A percentile compares a stretch with the other conserved stretches of the same genome.
Conservation (phyloP, 1,284 basidiomycete genomes). For the Takashimella koratensis region DNA sequence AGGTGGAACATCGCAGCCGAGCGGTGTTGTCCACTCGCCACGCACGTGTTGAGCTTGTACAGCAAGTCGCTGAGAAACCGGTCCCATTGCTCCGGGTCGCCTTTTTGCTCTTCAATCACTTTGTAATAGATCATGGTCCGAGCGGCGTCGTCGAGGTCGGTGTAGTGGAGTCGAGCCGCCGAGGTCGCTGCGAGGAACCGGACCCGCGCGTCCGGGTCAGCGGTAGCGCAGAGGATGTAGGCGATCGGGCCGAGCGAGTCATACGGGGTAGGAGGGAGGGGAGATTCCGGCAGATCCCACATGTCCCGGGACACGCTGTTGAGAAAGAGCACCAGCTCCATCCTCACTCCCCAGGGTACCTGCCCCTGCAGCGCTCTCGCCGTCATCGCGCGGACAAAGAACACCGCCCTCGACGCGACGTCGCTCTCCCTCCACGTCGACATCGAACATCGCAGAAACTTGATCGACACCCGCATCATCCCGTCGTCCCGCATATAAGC, state of each 20-base stretch:
- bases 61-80: conserved; percentile 73
- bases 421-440: conserved; percentile 59
- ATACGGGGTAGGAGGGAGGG: conserved; percentile 14
- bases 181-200: conserved; percentile 70
- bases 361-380: conserved; percentile 51
- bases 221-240: conserved; percentile 57
- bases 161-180: conserved; percentile 52
- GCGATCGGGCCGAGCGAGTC: conserved; percentile 25
- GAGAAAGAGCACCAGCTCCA: conserved; percentile 63
- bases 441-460: conserved; percentile 65
- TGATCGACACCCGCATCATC: conserved; percentile 57
- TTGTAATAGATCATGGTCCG: conserved; percentile 27
- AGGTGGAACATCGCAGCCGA: conserved; percentile 84
- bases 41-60: conserved; percentile 75
- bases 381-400: conserved; percentile 58
- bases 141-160: conserved; percentile 15
- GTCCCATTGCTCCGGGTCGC: conserved; percentile 51
- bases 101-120: conserved; percentile 14
- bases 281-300: conserved; percentile 29
- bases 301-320: conserved; percentile 57
- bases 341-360: conserved; percentile 64
- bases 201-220: conserved; percentile 79
- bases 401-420: conserved; percentile 53
- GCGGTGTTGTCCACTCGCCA: conserved; percentile 73
- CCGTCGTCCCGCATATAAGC: conserved; percentile 58